Base-by-base conservation (phyloP, 495 filamentous ascomycete species). In the Neurospora cerealis region DNA sequence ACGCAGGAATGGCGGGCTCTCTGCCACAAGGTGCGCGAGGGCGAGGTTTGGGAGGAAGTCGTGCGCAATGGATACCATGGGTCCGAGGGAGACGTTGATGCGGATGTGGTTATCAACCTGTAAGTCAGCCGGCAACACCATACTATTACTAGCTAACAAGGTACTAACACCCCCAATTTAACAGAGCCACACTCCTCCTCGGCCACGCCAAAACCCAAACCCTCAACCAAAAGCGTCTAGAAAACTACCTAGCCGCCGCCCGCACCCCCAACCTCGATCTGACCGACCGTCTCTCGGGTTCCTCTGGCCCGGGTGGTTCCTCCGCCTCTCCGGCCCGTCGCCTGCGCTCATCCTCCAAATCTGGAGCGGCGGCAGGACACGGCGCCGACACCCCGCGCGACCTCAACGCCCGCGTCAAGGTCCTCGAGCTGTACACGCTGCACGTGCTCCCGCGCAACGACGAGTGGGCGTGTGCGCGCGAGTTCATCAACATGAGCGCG, bases 31-130 rank as follows among this genome's bases (percentile, higher is more conserved):
- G 93, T 94, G 2, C 88, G 94, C 71, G 91, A 94, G 74, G 96
- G 96, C 19, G 89, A 88, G 19, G 88, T 98, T 8, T 99, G 96
- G 96, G 93, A 98, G 75, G 93, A 95, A 70, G 93, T 97, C 2
- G 92, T 96, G 46, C 86, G 89, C 73, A 89, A 91, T 76, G 94
- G 94, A 0, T 98, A 98, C 80, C 89, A 90, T 76, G 93, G 94
- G 70, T 86, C 88, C 11, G 95, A 98, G 80, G 94, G 93, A 8
- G 92, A 92, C 74, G 93, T 99, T 5, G 96, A 99, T 82, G 89
- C 93, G 36, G 96, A 99, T 75, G 96, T 99, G 7, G 93, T 98
- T 73, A 92, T 94, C 73, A 97, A 96, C 77, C 80, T 98, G 93
- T 96, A 81, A 79, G 91, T 85, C 19, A 13, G 39, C 13, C 38